Evolutionary conservation across 1,284 basidiomycete genomes (phyloP).

Genomic region (Apiotrichum siamense): DNA sequence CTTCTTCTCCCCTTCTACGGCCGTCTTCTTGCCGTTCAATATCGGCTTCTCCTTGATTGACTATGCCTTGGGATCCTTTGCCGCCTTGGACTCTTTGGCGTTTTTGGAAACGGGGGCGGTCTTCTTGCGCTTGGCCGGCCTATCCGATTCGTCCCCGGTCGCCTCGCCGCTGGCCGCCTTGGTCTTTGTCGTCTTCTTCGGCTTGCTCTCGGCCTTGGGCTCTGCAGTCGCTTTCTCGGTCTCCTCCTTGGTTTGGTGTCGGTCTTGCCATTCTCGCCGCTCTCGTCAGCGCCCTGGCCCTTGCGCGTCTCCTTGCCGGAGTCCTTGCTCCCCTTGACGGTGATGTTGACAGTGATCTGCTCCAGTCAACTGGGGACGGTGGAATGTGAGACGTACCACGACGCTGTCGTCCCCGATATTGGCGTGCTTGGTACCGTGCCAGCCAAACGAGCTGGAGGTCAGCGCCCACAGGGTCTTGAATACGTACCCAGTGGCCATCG

Average conservation of each 20-base stretch:
- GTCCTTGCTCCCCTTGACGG: slow-evolving; percentile 11
- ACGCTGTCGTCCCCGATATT: slow-evolving; percentile 7
- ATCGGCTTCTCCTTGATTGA: too few relatives aligned
- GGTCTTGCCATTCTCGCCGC: not conserved
- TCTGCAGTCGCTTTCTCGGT: not conserved
- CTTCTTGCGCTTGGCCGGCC: not conserved
- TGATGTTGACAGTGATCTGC: slow-evolving; percentile 15
- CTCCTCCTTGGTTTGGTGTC: not conserved
- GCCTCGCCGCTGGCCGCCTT: not conserved
- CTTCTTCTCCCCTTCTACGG: too few relatives aligned
- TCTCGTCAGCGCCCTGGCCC: not conserved
- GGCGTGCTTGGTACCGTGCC: slow-evolving; percentile 13
- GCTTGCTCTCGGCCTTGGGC: not conserved
- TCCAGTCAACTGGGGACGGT: too few relatives aligned
- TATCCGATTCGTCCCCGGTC: not conserved
- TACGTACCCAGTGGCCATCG: slow-evolving; percentile 16
- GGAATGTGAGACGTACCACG: slow-evolving; percentile 13
- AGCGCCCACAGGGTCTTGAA: not conserved
- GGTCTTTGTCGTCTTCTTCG: not conserved
- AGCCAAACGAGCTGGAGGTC: slow-evolving; percentile 18
- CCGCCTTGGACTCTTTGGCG: too few relatives aligned
- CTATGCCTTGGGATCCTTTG: too few relatives aligned
- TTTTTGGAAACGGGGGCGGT: too few relatives aligned
- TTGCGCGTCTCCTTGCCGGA: not conserved
- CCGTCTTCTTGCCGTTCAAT: too few relatives aligned